Conservation (phyloP, 129 eudicot genomes). For the Pseudognaphalium luteoalbum region DNA sequence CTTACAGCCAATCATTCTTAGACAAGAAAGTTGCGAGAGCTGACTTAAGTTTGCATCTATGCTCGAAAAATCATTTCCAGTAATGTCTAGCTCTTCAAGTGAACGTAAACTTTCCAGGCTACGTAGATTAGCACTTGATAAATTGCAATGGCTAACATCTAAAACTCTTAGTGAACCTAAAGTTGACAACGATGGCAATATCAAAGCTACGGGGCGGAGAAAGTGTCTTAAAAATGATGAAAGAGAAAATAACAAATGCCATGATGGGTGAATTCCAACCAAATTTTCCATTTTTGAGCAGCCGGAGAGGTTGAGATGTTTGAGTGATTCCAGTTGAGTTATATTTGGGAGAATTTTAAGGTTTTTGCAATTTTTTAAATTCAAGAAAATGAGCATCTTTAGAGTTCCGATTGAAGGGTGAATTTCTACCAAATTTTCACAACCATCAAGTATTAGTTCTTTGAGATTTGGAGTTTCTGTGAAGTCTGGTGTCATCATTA, state of each 20-base stretch:
- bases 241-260: constrained; percentile 23
- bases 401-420: constrained; percentile 31
- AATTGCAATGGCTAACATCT: constrained; percentile 32
- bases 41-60: constrained; percentile 30
- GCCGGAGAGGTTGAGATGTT: constrained; percentile 49
- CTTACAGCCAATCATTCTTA: constrained; percentile 31
- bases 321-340: constrained; percentile 23
- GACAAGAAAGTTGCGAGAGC: constrained; percentile 27
- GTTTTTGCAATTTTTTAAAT: constrained; percentile 35
- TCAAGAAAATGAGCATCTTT: constrained; percentile 29
- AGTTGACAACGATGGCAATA: constrained; percentile 34
- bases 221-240: neutral
- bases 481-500: constrained; percentile 37
- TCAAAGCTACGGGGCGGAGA: constrained; percentile 9
- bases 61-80: constrained; percentile 36
- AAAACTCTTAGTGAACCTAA: constrained; percentile 30
- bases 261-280: constrained; percentile 8
- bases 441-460: constrained; percentile 35
- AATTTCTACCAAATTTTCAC: constrained; percentile 29
- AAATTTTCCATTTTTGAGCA: constrained; percentile 44
- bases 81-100: constrained; percentile 39
- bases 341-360: constrained; percentile 34
- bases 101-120: constrained; percentile 25
- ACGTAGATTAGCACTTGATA: constrained; percentile 19
- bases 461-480: constrained; percentile 34